Conservation (phyloP, 192 early-diverging fungal genomes). For the Phycomyces nitens region DNA sequence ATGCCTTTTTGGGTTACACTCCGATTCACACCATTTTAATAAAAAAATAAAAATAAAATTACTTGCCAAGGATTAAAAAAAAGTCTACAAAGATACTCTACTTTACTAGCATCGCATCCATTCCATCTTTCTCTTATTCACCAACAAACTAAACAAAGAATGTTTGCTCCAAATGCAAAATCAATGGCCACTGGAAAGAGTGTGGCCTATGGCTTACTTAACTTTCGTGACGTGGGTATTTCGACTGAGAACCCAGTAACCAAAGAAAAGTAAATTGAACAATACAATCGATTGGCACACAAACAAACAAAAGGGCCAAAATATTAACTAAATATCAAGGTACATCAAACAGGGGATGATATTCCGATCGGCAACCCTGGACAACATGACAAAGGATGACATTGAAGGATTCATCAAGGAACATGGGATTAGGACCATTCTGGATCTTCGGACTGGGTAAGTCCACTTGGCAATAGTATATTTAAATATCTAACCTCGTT, state of each 20-base stretch:
- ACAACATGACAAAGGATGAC: conserved; percentile 34
- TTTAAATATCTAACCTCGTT: not conserved
- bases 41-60: no score
- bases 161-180: not conserved
- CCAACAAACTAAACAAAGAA: no score
- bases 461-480: not conserved
- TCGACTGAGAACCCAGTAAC: conserved; percentile 9
- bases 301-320: not conserved
- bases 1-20: no score
- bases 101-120: not conserved
- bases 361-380: conserved; percentile 41
- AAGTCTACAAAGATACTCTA: no score
- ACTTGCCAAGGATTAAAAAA: no score
- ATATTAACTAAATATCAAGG: conserved; percentile 12
- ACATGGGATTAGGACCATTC: conserved; percentile 37
- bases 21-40: no score
- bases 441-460: conserved; percentile 40
- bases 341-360: conserved; percentile 34
- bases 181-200: conserved; percentile 3
- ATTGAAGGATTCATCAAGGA: conserved; percentile 25
- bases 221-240: conserved; percentile 23
- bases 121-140: not conserved
- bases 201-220: conserved; percentile 15
- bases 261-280: conserved; percentile 3
- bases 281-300: not conserved